phyloP scores from a whole-genome alignment of 306 rosid genomes.

The Vachellia pachyceras region DNA sequence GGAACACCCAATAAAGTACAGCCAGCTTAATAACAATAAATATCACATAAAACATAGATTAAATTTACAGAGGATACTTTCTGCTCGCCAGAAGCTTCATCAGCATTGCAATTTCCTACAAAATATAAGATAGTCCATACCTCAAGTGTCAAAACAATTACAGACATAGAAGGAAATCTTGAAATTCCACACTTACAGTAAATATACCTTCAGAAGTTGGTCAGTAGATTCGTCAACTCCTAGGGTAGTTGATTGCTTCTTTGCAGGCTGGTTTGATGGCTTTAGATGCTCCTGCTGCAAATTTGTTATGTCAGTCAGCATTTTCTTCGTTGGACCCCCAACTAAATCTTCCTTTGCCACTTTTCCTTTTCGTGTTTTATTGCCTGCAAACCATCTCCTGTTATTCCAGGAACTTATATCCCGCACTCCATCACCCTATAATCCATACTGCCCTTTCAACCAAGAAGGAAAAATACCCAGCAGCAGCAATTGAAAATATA shows the following conservation, averaged over 20 bases:
- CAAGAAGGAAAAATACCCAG: neutral
- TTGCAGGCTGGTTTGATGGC: conserved; percentile 40
- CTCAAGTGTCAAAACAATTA: conserved; percentile 12
- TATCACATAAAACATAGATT: conserved; percentile 7
- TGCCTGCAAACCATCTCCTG: conserved; percentile 51
- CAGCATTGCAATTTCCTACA: conserved; percentile 69
- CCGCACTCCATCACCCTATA: conserved; percentile 8
- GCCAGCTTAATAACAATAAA: conserved; percentile 12
- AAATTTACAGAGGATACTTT: conserved; percentile 63
- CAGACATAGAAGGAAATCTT: conserved; percentile 6
- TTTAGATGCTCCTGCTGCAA: conserved; percentile 45
- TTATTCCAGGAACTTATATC: conserved; percentile 9
- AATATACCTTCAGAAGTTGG: conserved; percentile 62
- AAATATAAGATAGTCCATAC: conserved; percentile 34
- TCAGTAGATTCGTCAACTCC: conserved; percentile 44
- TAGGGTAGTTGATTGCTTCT: conserved; percentile 39
- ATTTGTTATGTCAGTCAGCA: conserved; percentile 80
- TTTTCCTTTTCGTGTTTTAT: conserved; percentile 45
- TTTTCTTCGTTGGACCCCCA: conserved; percentile 55
- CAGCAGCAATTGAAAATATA: neutral
- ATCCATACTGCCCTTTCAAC: neutral
- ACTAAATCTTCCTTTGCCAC: conserved; percentile 42
- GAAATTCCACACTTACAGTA: neutral
- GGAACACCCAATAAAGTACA: conserved; percentile 34
- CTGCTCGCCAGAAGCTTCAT: conserved; percentile 63